Percentiles rank a stretch among this genome's conserved stretches.
Conservation (phyloP, 306 rosid genomes). For the Vigna angularis region DNA sequence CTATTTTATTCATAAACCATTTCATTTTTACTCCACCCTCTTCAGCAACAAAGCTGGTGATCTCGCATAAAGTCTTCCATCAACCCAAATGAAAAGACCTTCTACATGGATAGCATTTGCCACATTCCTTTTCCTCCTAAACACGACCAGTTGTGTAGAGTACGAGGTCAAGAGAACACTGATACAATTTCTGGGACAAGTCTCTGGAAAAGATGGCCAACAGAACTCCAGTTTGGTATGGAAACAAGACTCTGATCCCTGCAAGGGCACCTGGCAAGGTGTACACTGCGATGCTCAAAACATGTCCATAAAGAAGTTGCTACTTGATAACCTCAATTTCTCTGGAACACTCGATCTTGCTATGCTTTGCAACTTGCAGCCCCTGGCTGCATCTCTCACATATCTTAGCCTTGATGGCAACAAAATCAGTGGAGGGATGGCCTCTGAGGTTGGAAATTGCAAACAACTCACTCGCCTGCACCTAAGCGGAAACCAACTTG, state of each 20-base stretch:
- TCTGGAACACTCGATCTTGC: conserved; percentile 61
- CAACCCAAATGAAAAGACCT: conserved; percentile 54
- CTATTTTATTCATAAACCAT: conserved; percentile 33
- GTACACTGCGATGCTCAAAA: conserved; percentile 57
- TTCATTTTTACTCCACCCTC: conserved; percentile 12
- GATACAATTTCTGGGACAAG: conserved; percentile 58
- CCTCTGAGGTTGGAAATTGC: conserved; percentile 57
- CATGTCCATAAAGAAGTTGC: conserved; percentile 43
- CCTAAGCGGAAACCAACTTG: conserved; percentile 58
- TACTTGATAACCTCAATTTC: conserved; percentile 52
- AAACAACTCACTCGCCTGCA: conserved; percentile 59
- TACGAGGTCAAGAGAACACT: conserved; percentile 60
- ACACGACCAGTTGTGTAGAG: conserved; percentile 52
- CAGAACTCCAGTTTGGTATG: conserved; percentile 49
- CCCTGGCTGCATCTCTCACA: conserved; percentile 62
- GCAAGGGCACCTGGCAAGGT: conserved; percentile 64
- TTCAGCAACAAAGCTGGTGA: conserved; percentile 11
- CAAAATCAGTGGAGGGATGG: conserved; percentile 59
- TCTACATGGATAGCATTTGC: conserved; percentile 47
- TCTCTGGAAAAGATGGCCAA: conserved; percentile 43
- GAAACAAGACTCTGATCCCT: conserved; percentile 71
- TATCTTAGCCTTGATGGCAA: conserved; percentile 58
- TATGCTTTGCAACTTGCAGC: conserved; percentile 55
- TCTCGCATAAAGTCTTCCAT: conserved; percentile 11
- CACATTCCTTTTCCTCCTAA: conserved; percentile 50